Conservation (phyloP, 2,329 filamentous ascomycete genomes). For the Knufia fluminis region DNA sequence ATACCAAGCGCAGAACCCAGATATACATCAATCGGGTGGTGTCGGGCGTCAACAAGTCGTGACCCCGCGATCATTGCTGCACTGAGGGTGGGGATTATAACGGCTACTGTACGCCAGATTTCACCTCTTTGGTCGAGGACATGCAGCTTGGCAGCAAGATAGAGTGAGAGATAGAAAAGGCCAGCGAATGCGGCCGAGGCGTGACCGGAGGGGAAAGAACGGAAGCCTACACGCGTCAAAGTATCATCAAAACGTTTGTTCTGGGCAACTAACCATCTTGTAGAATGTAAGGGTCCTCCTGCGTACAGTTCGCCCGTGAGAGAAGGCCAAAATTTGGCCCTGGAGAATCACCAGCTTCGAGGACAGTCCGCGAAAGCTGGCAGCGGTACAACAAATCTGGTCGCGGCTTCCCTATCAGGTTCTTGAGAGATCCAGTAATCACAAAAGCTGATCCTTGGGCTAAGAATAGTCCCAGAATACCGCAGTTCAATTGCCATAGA, state of each 20-base stretch:
- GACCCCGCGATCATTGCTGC: slow-evolving; percentile 48
- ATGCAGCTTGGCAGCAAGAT: slow-evolving; percentile 51
- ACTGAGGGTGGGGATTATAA: slow-evolving; percentile 45
- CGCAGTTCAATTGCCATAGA: slow-evolving; percentile 54
- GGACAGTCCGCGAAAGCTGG: slow-evolving; percentile 39
- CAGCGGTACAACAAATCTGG: slow-evolving; percentile 45
- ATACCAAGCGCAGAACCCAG: slow-evolving; percentile 47
- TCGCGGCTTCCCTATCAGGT: slow-evolving; percentile 49
- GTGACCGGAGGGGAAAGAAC: slow-evolving; percentile 30
- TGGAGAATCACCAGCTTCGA: slow-evolving; percentile 28
- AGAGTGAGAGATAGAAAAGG: slow-evolving; percentile 50
- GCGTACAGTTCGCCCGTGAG: slow-evolving; percentile 43
- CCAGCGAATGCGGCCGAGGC: slow-evolving; percentile 48
- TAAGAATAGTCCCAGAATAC: slow-evolving; percentile 47
- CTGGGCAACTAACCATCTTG: slow-evolving; percentile 40
- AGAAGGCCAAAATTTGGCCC: slow-evolving; percentile 33
- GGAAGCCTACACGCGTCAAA: slow-evolving; percentile 12
- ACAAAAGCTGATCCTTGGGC: slow-evolving; percentile 48
- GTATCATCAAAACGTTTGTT: too few relatives aligned
- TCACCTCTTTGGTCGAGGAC: slow-evolving; percentile 51
- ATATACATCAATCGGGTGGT: slow-evolving; percentile 53
- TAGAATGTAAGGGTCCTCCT: slow-evolving; percentile 40
- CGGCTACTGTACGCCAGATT: slow-evolving; percentile 50
- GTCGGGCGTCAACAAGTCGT: slow-evolving; percentile 54
- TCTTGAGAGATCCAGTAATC: slow-evolving; percentile 50